These are phyloP conservation scores for Lonicera japonica DNA, from an alignment of 129 eudicot species.

Conservation along the genomic window DNA sequence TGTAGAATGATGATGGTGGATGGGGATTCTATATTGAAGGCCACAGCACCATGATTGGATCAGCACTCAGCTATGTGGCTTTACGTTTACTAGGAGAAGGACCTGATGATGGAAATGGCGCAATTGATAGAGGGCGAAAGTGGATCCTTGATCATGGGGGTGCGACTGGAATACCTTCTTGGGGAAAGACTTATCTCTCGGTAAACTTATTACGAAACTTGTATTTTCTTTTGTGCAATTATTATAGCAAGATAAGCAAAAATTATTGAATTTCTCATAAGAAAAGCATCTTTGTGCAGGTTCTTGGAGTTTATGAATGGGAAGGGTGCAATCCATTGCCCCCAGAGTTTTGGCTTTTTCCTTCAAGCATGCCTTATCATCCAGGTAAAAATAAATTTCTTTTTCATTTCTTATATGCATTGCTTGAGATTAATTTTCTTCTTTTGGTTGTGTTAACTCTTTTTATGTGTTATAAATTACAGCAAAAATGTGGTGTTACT, in stretches of 20 bases:
- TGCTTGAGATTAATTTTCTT: too few species aligned
- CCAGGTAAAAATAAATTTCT: slow-evolving; percentile 28
- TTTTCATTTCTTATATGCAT: too few species aligned
- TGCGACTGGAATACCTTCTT: slow-evolving; percentile 51
- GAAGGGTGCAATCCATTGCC: slow-evolving; percentile 77
- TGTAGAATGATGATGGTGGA: slow-evolving; percentile 69
- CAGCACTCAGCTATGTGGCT: slow-evolving; percentile 46
- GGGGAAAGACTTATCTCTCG: slow-evolving; percentile 70
- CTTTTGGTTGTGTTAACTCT: too few species aligned
- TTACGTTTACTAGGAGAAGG: slow-evolving; percentile 53
- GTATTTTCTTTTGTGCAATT: too few species aligned
- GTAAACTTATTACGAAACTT: slow-evolving; percentile 21
- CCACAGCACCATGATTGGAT: slow-evolving; percentile 59
- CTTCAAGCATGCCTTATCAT: slow-evolving; percentile 55
- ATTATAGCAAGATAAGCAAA: too few species aligned
- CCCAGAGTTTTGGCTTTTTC: slow-evolving; percentile 80
- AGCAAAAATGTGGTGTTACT: slow-evolving; percentile 71
- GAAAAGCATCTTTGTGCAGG: slow-evolving; percentile 29
- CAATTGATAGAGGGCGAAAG: slow-evolving; percentile 39
- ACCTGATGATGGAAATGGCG: slow-evolving; percentile 38
- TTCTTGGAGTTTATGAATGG: slow-evolving; percentile 73
- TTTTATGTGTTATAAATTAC: not conserved
- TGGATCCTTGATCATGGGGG: slow-evolving; percentile 88
- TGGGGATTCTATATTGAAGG: slow-evolving; percentile 79
- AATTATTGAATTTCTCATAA: too few species aligned